phyloP scores from a whole-genome alignment of 2,329 filamentous ascomycete species.

The Leptodontidium sp. region DNA sequence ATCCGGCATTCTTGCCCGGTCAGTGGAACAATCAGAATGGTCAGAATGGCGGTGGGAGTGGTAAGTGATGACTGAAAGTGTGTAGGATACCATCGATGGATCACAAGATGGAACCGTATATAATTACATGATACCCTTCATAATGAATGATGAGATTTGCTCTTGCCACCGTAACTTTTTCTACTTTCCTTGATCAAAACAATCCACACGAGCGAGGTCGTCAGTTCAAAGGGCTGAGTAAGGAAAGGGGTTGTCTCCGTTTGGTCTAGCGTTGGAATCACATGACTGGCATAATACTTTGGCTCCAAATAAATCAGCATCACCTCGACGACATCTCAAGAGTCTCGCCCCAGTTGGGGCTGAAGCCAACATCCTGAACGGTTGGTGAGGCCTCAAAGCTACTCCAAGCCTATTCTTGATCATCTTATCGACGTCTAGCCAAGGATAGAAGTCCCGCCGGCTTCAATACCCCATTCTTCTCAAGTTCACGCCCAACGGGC shows the following conservation, averaged over 20 bases:
- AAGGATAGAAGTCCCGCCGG: slow-evolving; percentile 9
- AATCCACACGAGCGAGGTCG: background rate
- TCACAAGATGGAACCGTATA: slow-evolving; percentile 25
- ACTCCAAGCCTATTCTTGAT: no score
- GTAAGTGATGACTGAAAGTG: slow-evolving; percentile 15
- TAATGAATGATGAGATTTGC: slow-evolving; percentile 15
- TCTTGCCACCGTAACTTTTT: background rate
- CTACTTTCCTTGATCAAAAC: background rate
- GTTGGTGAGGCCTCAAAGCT: background rate
- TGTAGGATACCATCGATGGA: slow-evolving; percentile 19
- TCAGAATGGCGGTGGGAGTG: slow-evolving; percentile 31
- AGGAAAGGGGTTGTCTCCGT: background rate
- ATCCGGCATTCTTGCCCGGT: slow-evolving; percentile 43
- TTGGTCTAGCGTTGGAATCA: background rate
- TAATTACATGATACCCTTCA: slow-evolving; percentile 28
- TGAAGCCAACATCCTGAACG: background rate
- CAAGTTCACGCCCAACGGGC: background rate
- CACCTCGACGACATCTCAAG: background rate
- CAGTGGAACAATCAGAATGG: slow-evolving; percentile 39
- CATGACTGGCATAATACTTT: background rate
- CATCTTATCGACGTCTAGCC: background rate
- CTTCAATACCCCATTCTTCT: background rate
- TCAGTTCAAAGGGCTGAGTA: background rate
- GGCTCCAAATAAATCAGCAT: background rate
- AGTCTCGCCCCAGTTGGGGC: background rate